These are phyloP conservation scores for Stellera chamaejasme DNA, from an alignment of 345 rosid genomes.

Conservation along the genomic window DNA sequence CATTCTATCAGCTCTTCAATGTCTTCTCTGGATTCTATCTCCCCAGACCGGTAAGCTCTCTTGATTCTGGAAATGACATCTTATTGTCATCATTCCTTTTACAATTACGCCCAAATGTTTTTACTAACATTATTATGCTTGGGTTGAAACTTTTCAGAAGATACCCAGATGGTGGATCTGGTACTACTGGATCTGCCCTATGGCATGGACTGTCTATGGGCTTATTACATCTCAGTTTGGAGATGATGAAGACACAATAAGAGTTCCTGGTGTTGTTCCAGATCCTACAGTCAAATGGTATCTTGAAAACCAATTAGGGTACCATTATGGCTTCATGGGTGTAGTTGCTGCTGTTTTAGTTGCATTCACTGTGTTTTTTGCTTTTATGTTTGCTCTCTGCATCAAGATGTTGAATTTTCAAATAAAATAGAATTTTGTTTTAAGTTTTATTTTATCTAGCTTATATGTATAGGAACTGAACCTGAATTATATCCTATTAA, in stretches of 20 bases:
- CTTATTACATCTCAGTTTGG: conserved; percentile 63
- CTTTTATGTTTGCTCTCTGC: conserved; percentile 65
- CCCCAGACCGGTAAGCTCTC: conserved; percentile 59
- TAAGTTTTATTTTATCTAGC: background rate
- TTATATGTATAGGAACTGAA: background rate
- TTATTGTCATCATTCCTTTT: too few species aligned
- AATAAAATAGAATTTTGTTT: conserved; percentile 26
- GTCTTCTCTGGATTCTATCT: conserved; percentile 86
- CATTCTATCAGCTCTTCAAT: conserved; percentile 68
- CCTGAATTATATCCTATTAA: too few species aligned
- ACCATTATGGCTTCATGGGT: conserved; percentile 56
- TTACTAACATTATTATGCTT: background rate
- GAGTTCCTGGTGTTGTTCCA: conserved; percentile 25
- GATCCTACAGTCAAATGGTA: conserved; percentile 33
- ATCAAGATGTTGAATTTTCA: conserved; percentile 78
- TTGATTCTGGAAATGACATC: background rate
- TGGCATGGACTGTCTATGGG: conserved; percentile 83
- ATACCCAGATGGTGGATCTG: conserved; percentile 92
- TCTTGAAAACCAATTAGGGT: conserved; percentile 50
- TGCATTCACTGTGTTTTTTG: conserved; percentile 54
- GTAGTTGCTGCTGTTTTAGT: conserved; percentile 52
- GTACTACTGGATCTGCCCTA: conserved; percentile 90
- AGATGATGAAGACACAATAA: conserved; percentile 34
- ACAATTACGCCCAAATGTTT: too few species aligned
- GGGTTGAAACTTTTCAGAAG: conserved; percentile 27